Evolutionary conservation across 1,139 yeast genomes (phyloP).

Genomic region (Sugiyamaella sp.): DNA sequence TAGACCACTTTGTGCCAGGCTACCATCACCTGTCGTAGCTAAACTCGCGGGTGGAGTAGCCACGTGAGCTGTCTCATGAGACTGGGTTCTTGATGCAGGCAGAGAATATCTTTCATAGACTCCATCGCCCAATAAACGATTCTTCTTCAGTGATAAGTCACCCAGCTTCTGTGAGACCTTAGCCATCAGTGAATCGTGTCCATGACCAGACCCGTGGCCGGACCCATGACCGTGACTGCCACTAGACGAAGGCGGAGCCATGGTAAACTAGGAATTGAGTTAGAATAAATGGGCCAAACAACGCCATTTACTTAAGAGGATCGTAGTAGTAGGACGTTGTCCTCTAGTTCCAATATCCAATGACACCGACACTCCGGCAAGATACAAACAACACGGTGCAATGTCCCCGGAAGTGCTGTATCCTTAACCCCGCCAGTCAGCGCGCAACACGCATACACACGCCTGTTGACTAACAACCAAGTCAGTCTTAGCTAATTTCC

Average conservation of each 20-base stretch:
- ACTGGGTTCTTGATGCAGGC: constrained; percentile 39
- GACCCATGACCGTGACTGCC: not conserved
- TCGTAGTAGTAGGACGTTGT: too few species aligned
- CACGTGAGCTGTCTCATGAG: constrained; percentile 25
- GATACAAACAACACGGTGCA: too few species aligned
- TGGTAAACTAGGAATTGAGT: constrained; percentile 1
- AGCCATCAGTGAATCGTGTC: constrained; percentile 16
- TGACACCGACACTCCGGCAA: too few species aligned
- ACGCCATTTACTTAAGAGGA: too few species aligned
- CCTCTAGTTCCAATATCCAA: too few species aligned
- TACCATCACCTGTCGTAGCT: not conserved
- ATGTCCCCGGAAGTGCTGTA: not conserved
- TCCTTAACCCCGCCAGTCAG: not conserved
- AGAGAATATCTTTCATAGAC: constrained; percentile 40
- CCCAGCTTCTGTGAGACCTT: constrained; percentile 21
- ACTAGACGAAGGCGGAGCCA: constrained; percentile 12
- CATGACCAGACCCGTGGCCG: not conserved
- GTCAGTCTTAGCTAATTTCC: not conserved
- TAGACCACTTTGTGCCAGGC: not conserved
- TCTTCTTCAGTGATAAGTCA: constrained; percentile 31
- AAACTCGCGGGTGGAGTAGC: constrained; percentile 9
- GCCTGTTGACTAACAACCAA: not conserved
- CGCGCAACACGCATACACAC: not conserved
- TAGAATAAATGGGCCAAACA: too few species aligned
- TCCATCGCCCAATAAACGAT: constrained; percentile 36